These are phyloP conservation scores for Plasmodium coatneyi DNA, from an alignment of 169 alveolate species.

Conservation along the genomic window DNA sequence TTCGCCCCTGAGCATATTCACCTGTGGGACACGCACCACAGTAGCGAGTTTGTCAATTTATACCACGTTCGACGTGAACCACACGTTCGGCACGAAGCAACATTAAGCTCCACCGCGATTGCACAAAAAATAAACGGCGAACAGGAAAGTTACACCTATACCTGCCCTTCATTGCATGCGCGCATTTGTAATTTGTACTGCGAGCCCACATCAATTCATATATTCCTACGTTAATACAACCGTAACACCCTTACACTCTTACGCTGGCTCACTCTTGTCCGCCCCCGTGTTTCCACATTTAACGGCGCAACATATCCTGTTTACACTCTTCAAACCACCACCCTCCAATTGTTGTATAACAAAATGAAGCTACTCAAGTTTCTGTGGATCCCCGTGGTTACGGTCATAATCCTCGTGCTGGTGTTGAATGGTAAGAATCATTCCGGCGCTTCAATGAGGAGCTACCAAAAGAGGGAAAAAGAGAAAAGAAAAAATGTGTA, in stretches of 20 bases:
- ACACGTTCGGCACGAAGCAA: not conserved
- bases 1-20: not conserved
- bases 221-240: not conserved
- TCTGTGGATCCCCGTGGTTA: not conserved
- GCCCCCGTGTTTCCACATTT: not conserved
- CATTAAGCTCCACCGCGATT: not conserved
- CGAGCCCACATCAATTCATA: not conserved
- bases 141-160: not conserved
- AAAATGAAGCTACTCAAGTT: not conserved
- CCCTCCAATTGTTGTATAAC: not conserved
- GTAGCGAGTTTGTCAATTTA: not conserved
- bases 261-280: not conserved
- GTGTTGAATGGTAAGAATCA: not conserved
- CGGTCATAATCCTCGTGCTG: not conserved
- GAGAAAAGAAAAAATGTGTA: not conserved
- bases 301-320: not conserved
- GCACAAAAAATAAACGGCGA: not conserved
- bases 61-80: not conserved
- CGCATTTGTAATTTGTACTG: not conserved
- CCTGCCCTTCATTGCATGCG: not conserved
- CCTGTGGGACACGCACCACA: not conserved
- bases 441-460: not conserved
- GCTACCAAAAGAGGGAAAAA: not conserved
- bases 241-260: not conserved
- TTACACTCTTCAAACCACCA: not conserved